Base-by-base conservation (phyloP, 176 grass and related monocot species). In the Triticum timopheevii region DNA sequence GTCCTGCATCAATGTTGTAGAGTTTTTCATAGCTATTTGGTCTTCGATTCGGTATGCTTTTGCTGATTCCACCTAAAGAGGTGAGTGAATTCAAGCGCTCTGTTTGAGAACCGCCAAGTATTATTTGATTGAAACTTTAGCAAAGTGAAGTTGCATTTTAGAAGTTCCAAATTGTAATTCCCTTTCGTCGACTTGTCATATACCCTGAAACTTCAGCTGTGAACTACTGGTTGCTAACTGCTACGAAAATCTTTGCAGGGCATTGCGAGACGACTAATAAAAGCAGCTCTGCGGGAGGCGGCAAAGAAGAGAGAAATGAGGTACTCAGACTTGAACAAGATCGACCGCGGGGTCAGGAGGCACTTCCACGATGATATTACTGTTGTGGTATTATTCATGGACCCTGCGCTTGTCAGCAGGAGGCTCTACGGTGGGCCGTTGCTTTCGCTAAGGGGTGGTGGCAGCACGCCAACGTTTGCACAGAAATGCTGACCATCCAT, bases 361-460 rank as follows among this genome's bases (percentile, higher is more conserved):
- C 82, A 90, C 61, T 87, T 90, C 80, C 91, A 93, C 38, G 91
- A 93, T 82, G 88, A 93, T 63, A 93, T 93, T 64, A 93, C 85
- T 35, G 81, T 93, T 31, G 59, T 90, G 13, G 84, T 90, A 73
- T 42, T 93, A 44, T 93, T 88, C 86, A 76, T 93, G 25, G 81
- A 93, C 65, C 70, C 87, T 33, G 45, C 67, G 3, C 66, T 84
- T 35, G 80, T 80, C 17, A 10, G 81, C 40, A 89, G 22, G 28
- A 89, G 33, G 63, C 65, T 82, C 68, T 85, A 80, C 25, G 36
- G 61, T 84, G 75, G 54, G 15, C 76, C 87, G 12, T 83, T 80
- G 40, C 76, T 89, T 80, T 89, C 87, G 33, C 56, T 89, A 77
- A 74, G 76, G 61, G 87, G 87, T 17, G 82, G 82, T 22, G 82